Base-by-base conservation (phyloP, 2,329 filamentous ascomycete species). In the Sporothrix protearum region DNA sequence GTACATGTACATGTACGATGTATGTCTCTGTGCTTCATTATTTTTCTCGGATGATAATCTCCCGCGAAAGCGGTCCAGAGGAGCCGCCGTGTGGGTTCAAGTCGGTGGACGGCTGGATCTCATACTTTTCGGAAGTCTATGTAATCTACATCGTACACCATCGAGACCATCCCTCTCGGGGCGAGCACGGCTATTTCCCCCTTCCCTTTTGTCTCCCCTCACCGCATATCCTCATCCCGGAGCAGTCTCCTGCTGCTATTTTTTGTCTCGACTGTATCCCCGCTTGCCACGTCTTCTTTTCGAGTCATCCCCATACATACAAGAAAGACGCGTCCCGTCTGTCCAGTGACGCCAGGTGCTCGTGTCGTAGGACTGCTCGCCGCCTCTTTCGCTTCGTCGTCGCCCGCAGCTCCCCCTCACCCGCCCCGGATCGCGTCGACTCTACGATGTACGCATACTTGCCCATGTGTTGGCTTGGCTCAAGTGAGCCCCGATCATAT, bases 321-420 rank as follows among this genome's bases (percentile, higher is more conserved):
- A 70, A 70, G 68, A 70, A 59, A 70, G 68, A 61, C 68, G 68
- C 68, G 68, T 63, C 47, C 39, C 42, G 55, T 49, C n/a, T 10
- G 66, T 28, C 36, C 59, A 28, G n/a, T n/a, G n/a, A n/a, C n/a
- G n/a, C n/a, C n/a, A n/a, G n/a, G n/a, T n/a, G n/a, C 59, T 25
- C 33, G 36, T 14, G n/a, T 16, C 36, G 25, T 25, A 16, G 22
- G n/a, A 53, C 22, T 28, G 49, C 49, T 28, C 42, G 12, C 12
- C 14, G 12, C 16, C 30, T 36, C 55, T 16, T 59, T 53, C n/a
- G 14, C 42, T 47, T 14, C 42, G 19, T 47, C 42, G 22, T 9
- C 22, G n/a, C 19, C 25, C 25, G 14, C 49, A 53, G n/a, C 8
- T 19, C 14, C 42, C 22, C 22, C 19, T 61, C 59, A 19, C 36